A percentile compares a stretch with the other conserved stretches of the same genome.
These are phyloP conservation scores for Boletellus emodensis DNA, from an alignment of 768 basidiomycete genomes.

Conservation along the genomic window DNA sequence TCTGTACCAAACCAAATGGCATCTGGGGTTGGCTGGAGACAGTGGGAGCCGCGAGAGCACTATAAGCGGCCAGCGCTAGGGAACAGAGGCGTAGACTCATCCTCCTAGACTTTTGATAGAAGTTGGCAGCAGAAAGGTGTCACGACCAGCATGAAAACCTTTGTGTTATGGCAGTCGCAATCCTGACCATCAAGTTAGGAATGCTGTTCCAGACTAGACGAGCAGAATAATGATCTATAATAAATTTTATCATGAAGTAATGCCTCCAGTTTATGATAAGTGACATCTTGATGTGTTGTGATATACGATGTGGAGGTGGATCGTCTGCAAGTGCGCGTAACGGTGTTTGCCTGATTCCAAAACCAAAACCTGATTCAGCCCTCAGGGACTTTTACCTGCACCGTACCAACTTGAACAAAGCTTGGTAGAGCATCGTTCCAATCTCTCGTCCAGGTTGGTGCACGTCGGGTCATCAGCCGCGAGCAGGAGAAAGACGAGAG, in stretches of 20 bases:
- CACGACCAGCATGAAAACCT: not conserved
- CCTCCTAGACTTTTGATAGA: not conserved
- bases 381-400: not conserved
- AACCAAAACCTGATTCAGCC: not conserved
- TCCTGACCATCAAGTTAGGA: slow-evolving; percentile 1
- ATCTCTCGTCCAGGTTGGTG: not conserved
- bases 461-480: not conserved
- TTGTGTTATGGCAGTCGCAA: not conserved
- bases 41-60: slow-evolving; percentile 9
- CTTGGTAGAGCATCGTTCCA: not conserved
- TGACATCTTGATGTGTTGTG: not conserved
- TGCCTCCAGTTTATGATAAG: not conserved
- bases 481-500: not conserved
- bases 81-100: slow-evolving; percentile 9
- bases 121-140: not conserved
- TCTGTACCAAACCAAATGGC: not conserved
- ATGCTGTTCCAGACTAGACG: slow-evolving; percentile 3
- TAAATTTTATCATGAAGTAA: not conserved
- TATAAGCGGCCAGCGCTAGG: slow-evolving; percentile 17
- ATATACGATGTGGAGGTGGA: not conserved
- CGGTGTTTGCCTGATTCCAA: not conserved
- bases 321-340: not conserved
- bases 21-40: slow-evolving; percentile 2
- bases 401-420: not conserved
- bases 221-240: not conserved